Base-by-base conservation (phyloP, 148 eudicot genomes). In the Fagopyrum homotropicum region DNA sequence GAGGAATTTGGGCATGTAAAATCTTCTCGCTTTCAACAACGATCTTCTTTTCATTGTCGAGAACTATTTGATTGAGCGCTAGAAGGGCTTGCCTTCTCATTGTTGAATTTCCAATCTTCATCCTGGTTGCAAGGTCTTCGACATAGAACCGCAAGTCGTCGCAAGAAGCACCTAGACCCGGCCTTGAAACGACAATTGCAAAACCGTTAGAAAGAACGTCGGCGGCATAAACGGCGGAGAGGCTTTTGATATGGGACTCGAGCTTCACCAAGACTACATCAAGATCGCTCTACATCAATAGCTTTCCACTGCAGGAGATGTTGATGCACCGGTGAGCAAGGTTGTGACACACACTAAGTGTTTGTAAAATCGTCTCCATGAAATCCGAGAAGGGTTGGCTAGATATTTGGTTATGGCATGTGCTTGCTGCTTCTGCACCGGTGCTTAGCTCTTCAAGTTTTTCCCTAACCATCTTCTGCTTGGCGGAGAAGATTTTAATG, bases 281-380 rank as follows among this genome's bases (percentile, higher is more conserved):
- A 48, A 95, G 87, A 69, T 95, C 90, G 56, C 99, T 95, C 75
- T 95, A 92, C 99, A 90, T 95, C 29, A 84, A 72, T n/a, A 95
- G 82, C 82, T 95, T 95, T 40, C 99, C 99, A 45, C 83, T 70
- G 47, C 75, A 95, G 1, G 84, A 79, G 2, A 75, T 70, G 56
- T 80, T 90, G 45, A 84, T 50, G 69, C 99, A 95, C 22, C 78
- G 76, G 49, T 54, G 19, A 0, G 85, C 86, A 0, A 92, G 87
- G 9, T 74, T 79, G 12, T 81, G 50, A 59, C 90, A 88, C 14
- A 57, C 82, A 5, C 29, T 55, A 5, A 88, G 78, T 0, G 93
- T 83, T 4, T 16, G 35, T 0, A 56, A 51, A 5, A 90, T 81
- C 0, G 66, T 74, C 50, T n/a, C n/a, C n/a, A n/a, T n/a, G n/a